Evolutionary conservation across 1,284 basidiomycete genomes (phyloP), one percentile per base, ranked within the genome.

Genomic region (Cutaneotrichosporon spelunceum): DNA sequence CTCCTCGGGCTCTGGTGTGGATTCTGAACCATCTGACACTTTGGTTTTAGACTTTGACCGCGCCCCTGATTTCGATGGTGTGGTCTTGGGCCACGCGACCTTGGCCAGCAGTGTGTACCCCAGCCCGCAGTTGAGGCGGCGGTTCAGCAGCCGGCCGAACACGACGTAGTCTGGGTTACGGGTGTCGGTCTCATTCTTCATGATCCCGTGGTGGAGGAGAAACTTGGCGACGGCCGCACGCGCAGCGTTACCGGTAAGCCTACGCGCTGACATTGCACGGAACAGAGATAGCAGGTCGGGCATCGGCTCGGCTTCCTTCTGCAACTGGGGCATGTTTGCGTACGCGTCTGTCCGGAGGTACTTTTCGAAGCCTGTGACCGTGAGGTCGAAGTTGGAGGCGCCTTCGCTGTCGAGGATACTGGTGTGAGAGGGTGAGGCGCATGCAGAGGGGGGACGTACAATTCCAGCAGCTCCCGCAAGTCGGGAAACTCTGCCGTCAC

Each of bases 401-500:
- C 16, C 29, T 4, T 27, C 7, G 26, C 11, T 27, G 27, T 52
- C 59, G 49, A 39, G 21, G 29, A 42, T 4, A 16, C 33, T 2
- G 29, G 36, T 11, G 27, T 42, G 3, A 48, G 24, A 5, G 47
- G 7, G 21, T 7, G 19, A 27, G 9, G 24, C 24, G 27, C 7
- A 24, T 11, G 30, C 8, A 11, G 1, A 33, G 13, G 30, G 30
- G 13, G 24, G 39, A 72, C 75, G 60, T 50, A 77, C 76, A 64
- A 66, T 26, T 75, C 72, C 9, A 76, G 64, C 16, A 78, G 50
- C 9, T 65, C 52, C 21, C 67, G 39, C n/a, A 78, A 53, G 42
- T 76, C 72, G 5, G 73, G 69, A 57, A 71, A 76, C 60, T 72
- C 63, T 9, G 59, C 61, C 8, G 75, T 68, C 36, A 76, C 70